Conservation (phyloP, 768 basidiomycete genomes). For the Coprinopsis strossmayeri region DNA sequence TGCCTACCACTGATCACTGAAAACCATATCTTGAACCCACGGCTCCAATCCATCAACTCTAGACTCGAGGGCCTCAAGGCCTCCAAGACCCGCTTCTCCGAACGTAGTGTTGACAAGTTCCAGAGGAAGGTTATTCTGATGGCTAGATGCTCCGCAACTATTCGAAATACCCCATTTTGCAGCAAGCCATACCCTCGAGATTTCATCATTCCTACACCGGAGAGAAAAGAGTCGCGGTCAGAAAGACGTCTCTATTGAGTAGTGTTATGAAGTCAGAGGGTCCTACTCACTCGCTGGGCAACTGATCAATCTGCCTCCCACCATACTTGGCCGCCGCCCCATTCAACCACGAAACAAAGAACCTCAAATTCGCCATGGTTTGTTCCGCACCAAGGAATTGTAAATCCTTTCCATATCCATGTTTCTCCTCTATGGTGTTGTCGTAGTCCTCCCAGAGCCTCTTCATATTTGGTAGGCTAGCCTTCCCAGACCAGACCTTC, state of each 20-base stretch:
- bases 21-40: constrained; percentile 3
- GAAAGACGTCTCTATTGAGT: neutral
- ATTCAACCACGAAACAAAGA: constrained; percentile 34
- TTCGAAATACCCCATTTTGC: constrained; percentile 1
- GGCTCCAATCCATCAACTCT: constrained; percentile 3
- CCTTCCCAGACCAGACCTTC: constrained; percentile 30
- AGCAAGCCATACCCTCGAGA: constrained; percentile 1
- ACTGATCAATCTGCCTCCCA: constrained; percentile 22
- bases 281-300: constrained; percentile 11
- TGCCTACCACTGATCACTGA: constrained; percentile 9
- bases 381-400: constrained; percentile 26
- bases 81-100: neutral
- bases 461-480: constrained; percentile 24
- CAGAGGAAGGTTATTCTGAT: neutral
- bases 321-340: constrained; percentile 31
- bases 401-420: constrained; percentile 30
- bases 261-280: too few species aligned
- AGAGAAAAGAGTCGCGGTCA: neutral
- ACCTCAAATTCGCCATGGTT: constrained; percentile 23
- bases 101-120: neutral
- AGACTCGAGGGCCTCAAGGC: too few species aligned
- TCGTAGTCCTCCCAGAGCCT: constrained; percentile 28
- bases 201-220: neutral
- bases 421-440: constrained; percentile 22
- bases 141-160: neutral